Evolutionary conservation across 176 grass and related monocot species (phyloP).

Genomic region (Aegilops longissima): DNA sequence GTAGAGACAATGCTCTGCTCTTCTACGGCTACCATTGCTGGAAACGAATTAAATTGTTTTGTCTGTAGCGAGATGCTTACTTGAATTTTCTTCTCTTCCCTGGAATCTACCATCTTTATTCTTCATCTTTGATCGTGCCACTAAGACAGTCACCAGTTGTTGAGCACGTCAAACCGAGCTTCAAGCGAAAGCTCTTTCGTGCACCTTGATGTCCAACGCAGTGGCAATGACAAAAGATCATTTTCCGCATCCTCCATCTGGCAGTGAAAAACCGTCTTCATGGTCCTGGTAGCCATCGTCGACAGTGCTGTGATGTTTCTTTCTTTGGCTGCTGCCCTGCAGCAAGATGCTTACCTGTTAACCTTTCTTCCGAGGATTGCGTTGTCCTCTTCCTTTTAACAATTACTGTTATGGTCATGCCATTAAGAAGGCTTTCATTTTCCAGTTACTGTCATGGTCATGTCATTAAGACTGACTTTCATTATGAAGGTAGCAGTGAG

Average conservation of each 20-base stretch:
- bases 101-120: neutral
- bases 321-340: neutral
- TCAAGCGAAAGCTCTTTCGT: neutral
- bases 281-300: neutral
- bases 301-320: neutral
- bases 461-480: neutral
- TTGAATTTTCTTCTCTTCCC: neutral
- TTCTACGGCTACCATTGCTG: neutral
- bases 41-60: neutral
- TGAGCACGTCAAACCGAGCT: neutral
- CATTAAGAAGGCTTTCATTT: neutral
- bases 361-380: neutral
- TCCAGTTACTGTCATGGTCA: neutral
- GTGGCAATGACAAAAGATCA: neutral
- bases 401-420: no score
- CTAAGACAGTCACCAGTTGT: neutral
- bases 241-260: neutral
- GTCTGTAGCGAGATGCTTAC: constrained; percentile 10
- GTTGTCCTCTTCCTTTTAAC: neutral
- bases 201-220: neutral
- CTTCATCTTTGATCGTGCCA: neutral
- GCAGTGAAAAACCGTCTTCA: neutral
- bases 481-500: neutral
- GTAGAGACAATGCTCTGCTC: neutral
- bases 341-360: constrained; percentile 4